Percentiles rank a stretch among this genome's conserved stretches.
These are phyloP conservation scores for Gossypium australe DNA, from an alignment of 345 rosid genomes.

Conservation along the genomic window DNA sequence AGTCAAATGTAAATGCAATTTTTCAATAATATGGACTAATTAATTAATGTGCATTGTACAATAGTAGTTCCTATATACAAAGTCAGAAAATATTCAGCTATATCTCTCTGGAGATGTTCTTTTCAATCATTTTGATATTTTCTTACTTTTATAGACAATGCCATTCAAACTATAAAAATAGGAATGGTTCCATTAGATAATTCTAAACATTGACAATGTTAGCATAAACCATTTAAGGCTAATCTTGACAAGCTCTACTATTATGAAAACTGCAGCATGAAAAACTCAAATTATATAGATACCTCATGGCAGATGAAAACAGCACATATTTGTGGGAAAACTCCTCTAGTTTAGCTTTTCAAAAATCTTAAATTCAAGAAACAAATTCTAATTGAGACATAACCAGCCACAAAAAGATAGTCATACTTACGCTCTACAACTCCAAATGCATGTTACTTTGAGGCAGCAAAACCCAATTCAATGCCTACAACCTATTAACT, in stretches of 20 bases:
- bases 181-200: not conserved
- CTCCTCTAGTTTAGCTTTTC: not conserved
- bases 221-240: not conserved
- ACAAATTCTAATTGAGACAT: not conserved
- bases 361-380: not conserved
- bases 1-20: not conserved
- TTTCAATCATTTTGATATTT: not conserved
- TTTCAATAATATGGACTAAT: not conserved
- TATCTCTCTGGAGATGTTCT: not conserved
- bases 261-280: not conserved
- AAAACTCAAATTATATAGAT: not conserved
- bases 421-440: not conserved
- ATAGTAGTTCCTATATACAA: not conserved
- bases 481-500: not conserved
- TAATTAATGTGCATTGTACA: not conserved
- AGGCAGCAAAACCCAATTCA: not conserved
- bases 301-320: not conserved
- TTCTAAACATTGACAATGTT: not conserved
- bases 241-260: not conserved
- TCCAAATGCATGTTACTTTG: not conserved
- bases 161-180: not conserved
- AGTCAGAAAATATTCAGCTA: not conserved
- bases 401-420: not conserved
- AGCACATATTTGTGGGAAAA: not conserved
- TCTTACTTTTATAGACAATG: not conserved